Base-by-base conservation (phyloP, 805 yeast species). In the Cephaloascus albidus region DNA sequence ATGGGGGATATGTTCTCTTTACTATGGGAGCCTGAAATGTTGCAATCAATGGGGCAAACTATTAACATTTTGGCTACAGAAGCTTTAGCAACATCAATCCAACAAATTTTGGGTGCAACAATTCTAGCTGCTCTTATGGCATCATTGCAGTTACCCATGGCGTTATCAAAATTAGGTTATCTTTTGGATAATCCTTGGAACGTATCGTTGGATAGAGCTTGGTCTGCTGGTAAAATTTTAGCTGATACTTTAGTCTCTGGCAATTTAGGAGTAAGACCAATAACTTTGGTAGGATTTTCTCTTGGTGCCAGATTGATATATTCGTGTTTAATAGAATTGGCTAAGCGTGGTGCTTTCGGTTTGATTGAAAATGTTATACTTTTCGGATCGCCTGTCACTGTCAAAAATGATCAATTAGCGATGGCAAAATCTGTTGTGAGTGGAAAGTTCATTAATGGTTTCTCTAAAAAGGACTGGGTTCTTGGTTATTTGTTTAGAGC, bases 11-110 rank as follows among this genome's bases (percentile, higher is more conserved):
- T 93, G 48, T 85, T 83, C 50, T 87, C 97, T 1, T 67, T 93
- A 5, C 64, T 85, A 36, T 93, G 98, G 98, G 99, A 93, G 58
- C 99, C 99, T 0, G 98, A 93, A 48, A 86, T 93, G 93, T 76
- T 93, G 51, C 81, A 78, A 45, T 84, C 95, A 40, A 87, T 85
- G 75, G 99, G 99, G 55, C 97, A 93, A 58, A 93, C 98, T 0
- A 90, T 93, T 46, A 77, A 78, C 45, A 89, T 93, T 50, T 70
- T 93, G 41, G 98, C 98, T 0, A 84, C 90, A 33, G 99, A 93
- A 60, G 90, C 94, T 0, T 68, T 94, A 39, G 78, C 95, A 0
- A 93, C 90, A 48, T 86, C 96, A 3, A 81, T 93, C 35, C 99
- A 93, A 63, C 98, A 94, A 57, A 82, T 93, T 41, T 68, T 93